Conservation (phyloP, 345 rosid genomes). For the Garcia nutans region DNA sequence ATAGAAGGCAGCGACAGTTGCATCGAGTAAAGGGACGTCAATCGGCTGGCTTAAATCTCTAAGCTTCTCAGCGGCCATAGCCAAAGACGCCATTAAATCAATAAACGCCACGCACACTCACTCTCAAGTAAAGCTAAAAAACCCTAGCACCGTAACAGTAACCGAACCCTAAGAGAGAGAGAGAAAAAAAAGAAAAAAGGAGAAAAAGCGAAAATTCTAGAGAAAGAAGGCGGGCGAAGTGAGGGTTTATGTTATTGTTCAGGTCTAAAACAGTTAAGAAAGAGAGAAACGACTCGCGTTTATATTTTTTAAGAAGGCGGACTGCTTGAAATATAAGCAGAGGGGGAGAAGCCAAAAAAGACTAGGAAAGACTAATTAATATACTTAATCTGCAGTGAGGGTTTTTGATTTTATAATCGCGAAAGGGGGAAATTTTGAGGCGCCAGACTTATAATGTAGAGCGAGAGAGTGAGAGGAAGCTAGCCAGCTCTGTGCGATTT, state of each 20-base stretch:
- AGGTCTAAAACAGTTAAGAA: not conserved
- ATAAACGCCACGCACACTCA: not conserved
- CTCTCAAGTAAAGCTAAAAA: slow-evolving; percentile 13
- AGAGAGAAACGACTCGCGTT: slow-evolving; percentile 8
- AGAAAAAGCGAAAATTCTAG: slow-evolving; percentile 26
- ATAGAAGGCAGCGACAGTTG: slow-evolving; percentile 98
- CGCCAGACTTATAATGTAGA: no score
- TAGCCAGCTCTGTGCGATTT: no score
- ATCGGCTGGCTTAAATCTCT: slow-evolving; percentile 93
- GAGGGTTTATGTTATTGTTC: slow-evolving; percentile 5
- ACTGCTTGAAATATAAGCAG: slow-evolving; percentile 92
- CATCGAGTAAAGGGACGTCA: slow-evolving; percentile 87
- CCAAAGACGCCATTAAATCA: slow-evolving; percentile 27
- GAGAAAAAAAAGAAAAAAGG: not conserved
- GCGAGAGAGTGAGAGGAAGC: no score
- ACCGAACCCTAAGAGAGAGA: slow-evolving; percentile 60
- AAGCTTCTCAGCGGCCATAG: slow-evolving; percentile 96
- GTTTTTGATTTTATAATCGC: no score
- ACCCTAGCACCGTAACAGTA: slow-evolving; percentile 33
- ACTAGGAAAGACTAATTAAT: not conserved
- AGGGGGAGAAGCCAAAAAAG: not conserved
- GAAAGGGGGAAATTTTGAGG: no score
- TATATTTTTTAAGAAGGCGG: slow-evolving; percentile 30
- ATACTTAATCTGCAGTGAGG: no score
- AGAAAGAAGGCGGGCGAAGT: slow-evolving; percentile 18